Base-by-base conservation (phyloP, 305 asterid species). In the Salvia sclarea region DNA sequence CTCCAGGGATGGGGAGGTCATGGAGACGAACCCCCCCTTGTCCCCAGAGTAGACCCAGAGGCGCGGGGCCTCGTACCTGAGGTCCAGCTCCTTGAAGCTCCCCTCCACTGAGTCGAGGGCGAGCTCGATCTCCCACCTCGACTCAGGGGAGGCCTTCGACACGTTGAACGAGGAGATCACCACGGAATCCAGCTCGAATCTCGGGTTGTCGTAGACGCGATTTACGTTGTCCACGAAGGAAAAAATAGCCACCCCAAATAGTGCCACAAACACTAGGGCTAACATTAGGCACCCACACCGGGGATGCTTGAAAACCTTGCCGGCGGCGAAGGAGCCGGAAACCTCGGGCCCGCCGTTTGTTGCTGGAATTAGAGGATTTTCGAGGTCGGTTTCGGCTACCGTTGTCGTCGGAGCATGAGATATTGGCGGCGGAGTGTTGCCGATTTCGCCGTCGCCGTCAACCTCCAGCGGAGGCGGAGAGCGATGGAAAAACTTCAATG, bases 61-160 rank as follows among this genome's bases (percentile, higher is more conserved):
- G 9, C 61, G 43, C 3, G 61, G 61, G 61, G n/a, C 43, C 61
- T 55, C 43, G 61, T 30, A 55, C 43, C 61, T 55, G 3, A 55
- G 43, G 40, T 30, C 61, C 22, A 55, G 3, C 1, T 55, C 18
- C 2, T 1, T 14, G 6, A 55, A 55, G 6, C 3, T 20, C 3
- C 61, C 61, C 0, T 14, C 41, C 0, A 6, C 1, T 1, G 13
- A 33, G 0, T 2, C 10, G 20, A 53, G 61, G 43, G 61, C 8
- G n/a, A 55, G 41, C 43, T 14, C 7, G 0, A 43, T 14, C n/a
- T 55, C 61, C 61, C 61, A 55, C 22, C n/a, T 8, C 5, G 43
- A 3, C 61, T 8, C 8, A n/a, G 17, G 37, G 12, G 24, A 53
- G 8, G 8, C 8, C 43, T 55, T 30, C 24, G 61, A 30, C 61